Conservation (phyloP, 352 stramenopile genomes). For the Phytophthora niederhauseri region DNA sequence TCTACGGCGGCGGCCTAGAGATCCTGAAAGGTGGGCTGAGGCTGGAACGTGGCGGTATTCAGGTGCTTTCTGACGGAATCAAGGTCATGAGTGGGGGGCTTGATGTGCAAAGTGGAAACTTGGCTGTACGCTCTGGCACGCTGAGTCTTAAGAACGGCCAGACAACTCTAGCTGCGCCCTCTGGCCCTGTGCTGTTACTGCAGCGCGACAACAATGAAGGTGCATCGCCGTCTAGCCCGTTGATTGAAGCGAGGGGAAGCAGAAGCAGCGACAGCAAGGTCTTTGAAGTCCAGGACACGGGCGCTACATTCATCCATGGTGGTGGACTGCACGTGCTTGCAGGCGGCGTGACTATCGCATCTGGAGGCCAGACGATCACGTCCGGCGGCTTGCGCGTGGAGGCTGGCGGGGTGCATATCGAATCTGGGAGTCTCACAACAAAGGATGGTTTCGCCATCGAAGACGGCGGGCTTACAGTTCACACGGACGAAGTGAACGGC, state of each 20-base stretch:
- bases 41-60: slow-evolving; percentile 58
- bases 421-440: slow-evolving; percentile 55
- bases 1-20: slow-evolving; percentile 63
- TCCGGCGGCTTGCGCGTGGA: slow-evolving; percentile 63
- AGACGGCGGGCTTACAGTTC: slow-evolving; percentile 62
- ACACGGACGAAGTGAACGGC: slow-evolving; percentile 51
- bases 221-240: slow-evolving; percentile 22
- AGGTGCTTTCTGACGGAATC: slow-evolving; percentile 65
- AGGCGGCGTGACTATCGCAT: slow-evolving; percentile 58
- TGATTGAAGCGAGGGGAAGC: slow-evolving; percentile 40
- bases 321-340: slow-evolving; percentile 57
- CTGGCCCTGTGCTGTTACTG: slow-evolving; percentile 31
- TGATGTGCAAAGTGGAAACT: slow-evolving; percentile 47
- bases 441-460: slow-evolving; percentile 63
- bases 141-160: slow-evolving; percentile 52
- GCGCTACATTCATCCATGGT: slow-evolving; percentile 55
- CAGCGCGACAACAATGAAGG: slow-evolving; percentile 27
- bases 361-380: slow-evolving; percentile 63
- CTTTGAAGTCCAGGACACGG: slow-evolving; percentile 65
- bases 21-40: slow-evolving; percentile 62
- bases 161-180: slow-evolving; percentile 30
- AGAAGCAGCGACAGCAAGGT: slow-evolving; percentile 35
- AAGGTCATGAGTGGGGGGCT: slow-evolving; percentile 49
- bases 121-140: slow-evolving; percentile 45
- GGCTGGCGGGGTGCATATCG: slow-evolving; percentile 60